These are phyloP conservation scores for Xylariaceae sp. DNA, from an alignment of 2,329 filamentous ascomycete species.

Conservation along the genomic window DNA sequence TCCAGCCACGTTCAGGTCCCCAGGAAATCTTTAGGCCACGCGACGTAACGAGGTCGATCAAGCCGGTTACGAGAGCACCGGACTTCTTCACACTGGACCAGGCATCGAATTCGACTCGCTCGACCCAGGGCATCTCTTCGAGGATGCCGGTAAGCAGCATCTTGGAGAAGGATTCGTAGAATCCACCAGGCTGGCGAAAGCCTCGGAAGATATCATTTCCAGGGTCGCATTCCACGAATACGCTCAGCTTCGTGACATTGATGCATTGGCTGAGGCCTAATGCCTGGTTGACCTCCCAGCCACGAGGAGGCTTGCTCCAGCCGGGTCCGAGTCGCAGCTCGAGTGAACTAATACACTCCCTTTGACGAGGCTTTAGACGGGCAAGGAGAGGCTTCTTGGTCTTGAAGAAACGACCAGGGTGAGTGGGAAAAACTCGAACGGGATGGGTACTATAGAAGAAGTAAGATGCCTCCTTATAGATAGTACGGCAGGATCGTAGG, in stretches of 20 bases:
- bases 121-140: conserved; percentile 49
- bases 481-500: conserved; percentile 54
- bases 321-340: conserved; percentile 69
- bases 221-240: conserved; percentile 70
- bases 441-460: conserved; percentile 59
- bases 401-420: conserved; percentile 63
- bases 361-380: conserved; percentile 57
- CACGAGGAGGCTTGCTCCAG: conserved; percentile 63
- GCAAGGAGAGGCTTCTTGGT: conserved; percentile 66
- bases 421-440: conserved; percentile 62
- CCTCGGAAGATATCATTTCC: conserved; percentile 62
- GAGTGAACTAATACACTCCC: conserved; percentile 55
- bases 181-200: conserved; percentile 60
- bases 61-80: conserved; percentile 57
- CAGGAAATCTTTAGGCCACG: conserved; percentile 54
- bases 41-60: conserved; percentile 49
- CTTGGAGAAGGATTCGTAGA: conserved; percentile 64
- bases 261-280: conserved; percentile 60
- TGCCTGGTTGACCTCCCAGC: conserved; percentile 62
- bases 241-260: conserved; percentile 53
- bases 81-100: conserved; percentile 60
- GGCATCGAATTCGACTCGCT: conserved; percentile 63
- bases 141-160: conserved; percentile 54
- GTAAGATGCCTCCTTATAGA: conserved; percentile 60
- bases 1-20: conserved; percentile 65